Conservation (phyloP, 202 grass and related monocot species). For the Musa balbisiana region DNA sequence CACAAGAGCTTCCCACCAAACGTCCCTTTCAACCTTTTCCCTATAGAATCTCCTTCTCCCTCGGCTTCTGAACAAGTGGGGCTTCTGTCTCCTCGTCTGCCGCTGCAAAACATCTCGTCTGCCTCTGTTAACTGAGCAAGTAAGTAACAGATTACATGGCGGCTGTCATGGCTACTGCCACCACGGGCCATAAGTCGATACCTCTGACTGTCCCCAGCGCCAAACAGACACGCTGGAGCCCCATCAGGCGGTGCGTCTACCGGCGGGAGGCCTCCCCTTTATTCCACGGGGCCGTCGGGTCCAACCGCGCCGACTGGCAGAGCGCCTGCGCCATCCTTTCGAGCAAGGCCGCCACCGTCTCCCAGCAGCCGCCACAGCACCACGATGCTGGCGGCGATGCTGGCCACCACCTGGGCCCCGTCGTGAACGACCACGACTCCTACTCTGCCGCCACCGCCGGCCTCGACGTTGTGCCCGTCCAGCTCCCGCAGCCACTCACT, state of each 20-base stretch:
- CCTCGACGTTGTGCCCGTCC: neutral
- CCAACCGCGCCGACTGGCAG: slow-evolving; percentile 1
- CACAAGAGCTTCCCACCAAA: too few species aligned
- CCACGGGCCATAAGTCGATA: too few species aligned
- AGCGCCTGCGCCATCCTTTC: slow-evolving; percentile 17
- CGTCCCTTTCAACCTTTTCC: too few species aligned
- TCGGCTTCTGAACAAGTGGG: too few species aligned
- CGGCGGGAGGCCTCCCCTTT: neutral
- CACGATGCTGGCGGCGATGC: neutral
- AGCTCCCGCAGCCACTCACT: slow-evolving; percentile 4
- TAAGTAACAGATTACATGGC: too few species aligned
- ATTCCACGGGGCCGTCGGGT: neutral
- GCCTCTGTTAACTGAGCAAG: too few species aligned
- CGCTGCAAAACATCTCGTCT: too few species aligned
- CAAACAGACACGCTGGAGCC: neutral
- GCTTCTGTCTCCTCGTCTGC: too few species aligned
- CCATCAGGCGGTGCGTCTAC: neutral
- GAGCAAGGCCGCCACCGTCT: neutral
- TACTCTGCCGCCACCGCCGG: neutral
- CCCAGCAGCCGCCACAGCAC: neutral
- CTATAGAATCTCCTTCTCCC: too few species aligned
- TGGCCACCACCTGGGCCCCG: neutral
- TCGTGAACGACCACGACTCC: neutral
- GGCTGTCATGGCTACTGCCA: too few species aligned
- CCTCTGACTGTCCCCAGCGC: neutral